Base-by-base conservation (phyloP, 2,329 filamentous ascomycete species). In the Phaeosphaeriaceae sp. region DNA sequence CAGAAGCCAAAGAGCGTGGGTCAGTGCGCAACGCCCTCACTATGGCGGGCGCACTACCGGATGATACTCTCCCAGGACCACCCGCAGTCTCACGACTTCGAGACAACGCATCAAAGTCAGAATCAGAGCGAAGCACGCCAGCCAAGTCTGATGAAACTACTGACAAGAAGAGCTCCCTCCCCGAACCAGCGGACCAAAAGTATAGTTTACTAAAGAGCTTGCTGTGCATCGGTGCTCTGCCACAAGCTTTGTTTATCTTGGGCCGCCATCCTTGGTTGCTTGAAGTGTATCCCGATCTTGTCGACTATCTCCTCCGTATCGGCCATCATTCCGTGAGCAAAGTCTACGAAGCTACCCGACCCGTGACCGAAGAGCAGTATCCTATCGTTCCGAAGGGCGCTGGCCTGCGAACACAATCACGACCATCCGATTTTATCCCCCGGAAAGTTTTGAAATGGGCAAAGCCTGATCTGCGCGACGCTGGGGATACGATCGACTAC, bases 191-290 rank as follows among this genome's bases (percentile, higher is more conserved):
- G 15, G 94, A 98, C 67, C 94, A 98, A 72, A 99, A 99, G 78
- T 88, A 94, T 0, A 83, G 89, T 46, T 83, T 99, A 0, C 83
- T 99, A 21, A 92, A 90, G 63, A 93, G 93, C 66, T 83, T 99
- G 17, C 85, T 99, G 1, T 91, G 91, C 4, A 95, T 97, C 57
- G 95, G 96, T 42, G 94, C 95, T 25, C 84, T 99, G 33, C 95
- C 95, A 0, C 95, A 99, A 78, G 89, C 95, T 1, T 83, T 99
- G 1, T 98, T 94, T 76, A 91, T 99, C 54, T 85, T 97, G 7
- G 94, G 94, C 33, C 89, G 91, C 53, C 97, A 97, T 69, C 92
- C 93, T 15, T 99, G 95, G 93, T 85, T 99, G 48, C 86, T 92
- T 11, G 93, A 97, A 57, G 87, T 89, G 3, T 94, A 91, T 64